Evolutionary conservation across 2,329 filamentous ascomycete genomes (phyloP), one percentile per base, ranked within the genome.

Genomic region (Aspergillus ustus): DNA sequence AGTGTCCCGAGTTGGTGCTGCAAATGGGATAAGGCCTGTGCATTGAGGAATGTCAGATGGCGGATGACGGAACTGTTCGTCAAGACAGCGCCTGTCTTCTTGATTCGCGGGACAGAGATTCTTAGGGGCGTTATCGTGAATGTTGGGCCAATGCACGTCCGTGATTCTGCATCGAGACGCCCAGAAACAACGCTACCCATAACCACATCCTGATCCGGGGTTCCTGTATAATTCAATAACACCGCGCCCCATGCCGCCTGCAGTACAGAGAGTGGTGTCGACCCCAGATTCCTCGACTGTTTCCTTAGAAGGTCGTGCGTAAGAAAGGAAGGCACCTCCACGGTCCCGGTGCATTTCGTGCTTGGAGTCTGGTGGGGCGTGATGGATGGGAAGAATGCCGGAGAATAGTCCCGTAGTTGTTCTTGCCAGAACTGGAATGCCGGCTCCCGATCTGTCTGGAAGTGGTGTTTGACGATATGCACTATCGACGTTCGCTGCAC

Each of bases 231-330:
- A 25, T 69, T 57, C 4, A 70, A 56, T 1, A 78, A 58, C n/a
- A 78, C 63, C 7, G 72, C 67, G 2, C 69, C 69, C 76, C 75
- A 78, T 20, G 75, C 70, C 15, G 75, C 75, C 52, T 78, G 77
- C 8, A 78, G 66, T 4, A 76, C 67, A 0, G 75, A 70, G 29
- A 77, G 64, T 2, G 75, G 75, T 2, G 75, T 74, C 0, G 68
- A 67, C 2, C 68, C 69, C 19, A 77, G 58, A 4, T 31, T 56
- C 22, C 65, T 70, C 45, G 77, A 52, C 69, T 70, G 54, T 67
- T 67, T 66, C 66, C 75, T 62, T 70, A 80, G 61, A 52, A 72
- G 4, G 31, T 65, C 63, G 22, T 72, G 63, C 37, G 60, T 66
- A 5, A 62, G 67, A n/a, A 34, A 46, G 25, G 69, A 66, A n/a